Evolutionary conservation across 257 asterid genomes (phyloP), one percentile per base, ranked within the genome.

Genomic region (Fraxinus cuspidata): DNA sequence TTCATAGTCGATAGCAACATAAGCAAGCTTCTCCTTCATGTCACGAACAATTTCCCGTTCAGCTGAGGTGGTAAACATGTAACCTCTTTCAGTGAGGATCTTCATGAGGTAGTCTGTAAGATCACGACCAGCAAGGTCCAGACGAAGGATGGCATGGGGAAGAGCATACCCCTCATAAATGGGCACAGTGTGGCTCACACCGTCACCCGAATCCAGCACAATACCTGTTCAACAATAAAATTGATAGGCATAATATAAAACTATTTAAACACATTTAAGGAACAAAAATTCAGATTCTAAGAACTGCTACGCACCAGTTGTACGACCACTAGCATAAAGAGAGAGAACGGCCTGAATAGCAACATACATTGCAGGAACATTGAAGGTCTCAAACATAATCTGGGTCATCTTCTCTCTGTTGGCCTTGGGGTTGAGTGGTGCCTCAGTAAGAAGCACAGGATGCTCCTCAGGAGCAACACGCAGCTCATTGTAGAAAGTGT

Each of bases 1-100:
- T 80, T 85, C 89, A 0, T 72, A 85, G 81, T 85, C 89, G 34
- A 85, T 85, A 69, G 89, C 89, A 35, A 85, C 89, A 79, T 85
- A 85, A 23, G 89, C 87, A 77, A 85, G 85, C 77, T 85, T 85
- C 44, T 83, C 87, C 76, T 85, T 85, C 68, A 85, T 70, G 40
- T 85, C 89, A 76, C 89, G 89, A 63, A 85, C 89, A 81, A 85
- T 85, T 85, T 85, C 89, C 82, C 89, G 89, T 73, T 85, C 89
- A 4, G 89, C 89, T 23, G 89, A 80, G 60, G 89, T 86, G 78
- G 89, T 86, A 85, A 86, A 86, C 89, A 86, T 86, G 84, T 86
- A 86, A 29, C 89, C 89, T 79, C 89, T 86, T 77, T 86, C 89
- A 0, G 89, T 86, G 47, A 86, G 87, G 73, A 86, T 86, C 71